phyloP scores from a whole-genome alignment of 2,329 filamentous ascomycete genomes.

The Sporothrix inflata region DNA sequence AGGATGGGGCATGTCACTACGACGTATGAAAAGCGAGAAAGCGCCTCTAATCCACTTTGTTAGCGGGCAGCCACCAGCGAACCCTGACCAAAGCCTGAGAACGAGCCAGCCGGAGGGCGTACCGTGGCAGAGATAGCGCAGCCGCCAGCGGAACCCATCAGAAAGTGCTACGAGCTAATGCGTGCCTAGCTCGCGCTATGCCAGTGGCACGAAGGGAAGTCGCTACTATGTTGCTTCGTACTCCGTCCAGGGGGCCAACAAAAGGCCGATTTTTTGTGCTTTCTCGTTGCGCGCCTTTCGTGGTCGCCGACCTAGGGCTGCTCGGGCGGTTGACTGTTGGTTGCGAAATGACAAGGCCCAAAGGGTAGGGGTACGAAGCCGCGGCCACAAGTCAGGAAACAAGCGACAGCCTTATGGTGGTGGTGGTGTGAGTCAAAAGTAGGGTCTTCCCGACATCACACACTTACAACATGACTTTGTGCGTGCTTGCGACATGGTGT shows the following conservation, averaged over 20 bases:
- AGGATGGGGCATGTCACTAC: not conserved
- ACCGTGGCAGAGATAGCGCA: slow-evolving; percentile 26
- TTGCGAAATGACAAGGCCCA: not conserved
- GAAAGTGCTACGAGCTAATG: slow-evolving; percentile 20
- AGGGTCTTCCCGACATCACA: not conserved
- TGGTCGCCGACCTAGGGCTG: slow-evolving; percentile 11
- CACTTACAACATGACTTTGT: not conserved
- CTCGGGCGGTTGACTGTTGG: no score
- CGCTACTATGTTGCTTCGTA: no score
- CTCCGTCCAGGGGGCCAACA: not conserved
- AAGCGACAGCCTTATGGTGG: slow-evolving; percentile 7
- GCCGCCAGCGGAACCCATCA: slow-evolving; percentile 23
- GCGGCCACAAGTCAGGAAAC: not conserved
- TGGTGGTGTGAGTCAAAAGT: not conserved
- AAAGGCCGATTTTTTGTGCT: not conserved
- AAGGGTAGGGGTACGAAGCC: not conserved
- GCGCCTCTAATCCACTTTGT: not conserved
- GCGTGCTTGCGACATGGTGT: slow-evolving; percentile 1
- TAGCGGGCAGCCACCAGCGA: not conserved
- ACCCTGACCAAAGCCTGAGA: not conserved
- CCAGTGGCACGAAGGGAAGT: no score
- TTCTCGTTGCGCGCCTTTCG: not conserved
- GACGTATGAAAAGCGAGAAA: not conserved
- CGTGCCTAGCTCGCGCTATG: slow-evolving; percentile 4
- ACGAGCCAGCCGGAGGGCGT: slow-evolving; percentile 31